Conservation (phyloP, 139 green algal species). For the Raphidocelis subcapitata region DNA sequence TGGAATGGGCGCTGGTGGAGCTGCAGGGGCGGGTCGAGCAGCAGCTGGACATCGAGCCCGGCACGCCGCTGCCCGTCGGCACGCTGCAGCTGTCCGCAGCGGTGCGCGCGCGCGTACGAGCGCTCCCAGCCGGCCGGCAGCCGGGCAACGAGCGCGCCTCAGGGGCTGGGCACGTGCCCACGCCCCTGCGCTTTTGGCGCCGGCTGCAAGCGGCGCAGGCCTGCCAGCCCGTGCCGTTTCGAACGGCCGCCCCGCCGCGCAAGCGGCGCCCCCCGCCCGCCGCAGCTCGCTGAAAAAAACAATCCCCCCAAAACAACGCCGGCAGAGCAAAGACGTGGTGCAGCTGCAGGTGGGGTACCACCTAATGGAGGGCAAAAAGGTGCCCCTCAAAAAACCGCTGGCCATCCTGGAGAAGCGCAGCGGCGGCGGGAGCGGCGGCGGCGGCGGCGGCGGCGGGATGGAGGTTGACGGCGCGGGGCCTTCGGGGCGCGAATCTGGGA, state of each 20-base stretch:
- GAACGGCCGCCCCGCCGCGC: too few relatives aligned
- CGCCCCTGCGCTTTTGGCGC: too few relatives aligned
- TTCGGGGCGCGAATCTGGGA: background rate
- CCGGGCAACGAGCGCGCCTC: background rate
- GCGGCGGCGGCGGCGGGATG: background rate
- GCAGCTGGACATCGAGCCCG: background rate
- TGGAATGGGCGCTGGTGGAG: constrained; percentile 49
- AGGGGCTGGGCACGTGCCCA: background rate
- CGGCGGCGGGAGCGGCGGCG: background rate
- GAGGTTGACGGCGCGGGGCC: background rate
- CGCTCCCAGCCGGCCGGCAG: too few relatives aligned
- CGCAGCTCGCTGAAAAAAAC: too few relatives aligned
- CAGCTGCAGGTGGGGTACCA: constrained; percentile 81
- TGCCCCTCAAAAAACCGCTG: constrained; percentile 82
- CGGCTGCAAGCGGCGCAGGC: too few relatives aligned
- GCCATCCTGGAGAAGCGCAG: constrained; percentile 61
- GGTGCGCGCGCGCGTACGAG: background rate
- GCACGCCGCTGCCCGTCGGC: constrained; percentile 9
- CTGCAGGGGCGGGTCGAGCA: constrained; percentile 47
- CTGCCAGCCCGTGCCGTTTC: too few relatives aligned
- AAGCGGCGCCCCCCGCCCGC: too few relatives aligned
- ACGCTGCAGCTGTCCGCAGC: constrained; percentile 22
- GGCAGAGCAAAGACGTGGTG: constrained; percentile 53
- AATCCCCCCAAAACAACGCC: too few relatives aligned
- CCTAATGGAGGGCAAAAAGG: constrained; percentile 73